Percentiles rank a stretch among this genome's conserved stretches.
Conservation (phyloP, 2,329 filamentous ascomycete species). For the Alternaria burnsii region DNA sequence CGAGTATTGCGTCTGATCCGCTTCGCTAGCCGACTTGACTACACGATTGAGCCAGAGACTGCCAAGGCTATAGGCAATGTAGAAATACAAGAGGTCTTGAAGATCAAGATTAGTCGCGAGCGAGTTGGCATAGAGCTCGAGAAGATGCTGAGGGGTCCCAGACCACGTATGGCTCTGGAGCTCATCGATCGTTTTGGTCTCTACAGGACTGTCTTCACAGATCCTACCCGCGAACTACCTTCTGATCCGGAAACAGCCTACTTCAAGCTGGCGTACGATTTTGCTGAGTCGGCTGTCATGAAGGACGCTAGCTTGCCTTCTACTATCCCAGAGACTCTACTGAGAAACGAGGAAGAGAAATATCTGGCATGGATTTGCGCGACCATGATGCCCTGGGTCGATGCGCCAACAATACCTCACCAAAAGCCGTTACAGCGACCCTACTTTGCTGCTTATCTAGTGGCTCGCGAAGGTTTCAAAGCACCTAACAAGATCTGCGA, state of each 20-base stretch:
- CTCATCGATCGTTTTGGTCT: slow-evolving; percentile 73
- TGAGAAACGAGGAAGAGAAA: slow-evolving; percentile 69
- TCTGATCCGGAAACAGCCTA: slow-evolving; percentile 65
- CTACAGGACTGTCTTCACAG: slow-evolving; percentile 77
- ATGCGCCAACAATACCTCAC: slow-evolving; percentile 57
- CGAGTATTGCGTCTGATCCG: slow-evolving; percentile 86
- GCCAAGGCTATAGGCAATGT: slow-evolving; percentile 77
- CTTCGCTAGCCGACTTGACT: slow-evolving; percentile 86
- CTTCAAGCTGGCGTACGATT: slow-evolving; percentile 72
- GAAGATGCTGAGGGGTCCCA: slow-evolving; percentile 81
- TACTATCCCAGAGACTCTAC: slow-evolving; percentile 57
- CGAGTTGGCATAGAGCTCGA: slow-evolving; percentile 86
- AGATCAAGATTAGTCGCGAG: slow-evolving; percentile 89
- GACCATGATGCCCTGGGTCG: slow-evolving; percentile 77
- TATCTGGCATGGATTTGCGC: slow-evolving; percentile 81
- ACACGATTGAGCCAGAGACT: slow-evolving; percentile 75
- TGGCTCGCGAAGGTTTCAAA: slow-evolving; percentile 80
- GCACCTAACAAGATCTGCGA: slow-evolving; percentile 78
- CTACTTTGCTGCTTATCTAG: slow-evolving; percentile 63
- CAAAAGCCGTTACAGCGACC: slow-evolving; percentile 54
- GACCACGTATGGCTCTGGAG: slow-evolving; percentile 68
- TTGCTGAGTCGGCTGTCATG: slow-evolving; percentile 55
- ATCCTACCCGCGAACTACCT: slow-evolving; percentile 65
- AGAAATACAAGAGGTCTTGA: slow-evolving; percentile 82
- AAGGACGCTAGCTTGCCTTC: slow-evolving; percentile 45